Evolutionary conservation across 2,329 filamentous ascomycete genomes (phyloP).

Genomic region (Fusarium fujikuroi): DNA sequence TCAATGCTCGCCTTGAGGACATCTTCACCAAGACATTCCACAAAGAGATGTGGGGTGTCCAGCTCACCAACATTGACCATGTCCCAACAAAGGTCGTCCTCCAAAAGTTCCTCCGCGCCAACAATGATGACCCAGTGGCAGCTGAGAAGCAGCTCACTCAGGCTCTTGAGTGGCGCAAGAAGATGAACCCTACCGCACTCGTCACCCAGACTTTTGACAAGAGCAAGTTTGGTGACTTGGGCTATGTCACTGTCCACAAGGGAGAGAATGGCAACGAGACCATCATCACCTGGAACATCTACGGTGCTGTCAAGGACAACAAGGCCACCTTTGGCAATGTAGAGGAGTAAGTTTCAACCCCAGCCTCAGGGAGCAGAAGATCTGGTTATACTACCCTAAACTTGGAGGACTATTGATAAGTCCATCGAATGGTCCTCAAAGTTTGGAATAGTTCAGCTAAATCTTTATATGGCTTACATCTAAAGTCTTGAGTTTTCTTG

Average conservation of each 20-base stretch:
- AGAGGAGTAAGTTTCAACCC: conserved; percentile 71
- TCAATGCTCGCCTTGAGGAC: conserved; percentile 67
- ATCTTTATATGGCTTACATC: background rate
- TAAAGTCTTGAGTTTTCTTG: background rate
- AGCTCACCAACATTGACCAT: conserved; percentile 66
- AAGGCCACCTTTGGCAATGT: conserved; percentile 86
- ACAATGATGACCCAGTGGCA: conserved; percentile 77
- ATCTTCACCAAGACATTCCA: conserved; percentile 69
- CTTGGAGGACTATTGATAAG: background rate
- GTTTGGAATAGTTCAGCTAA: background rate
- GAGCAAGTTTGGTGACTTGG: conserved; percentile 79
- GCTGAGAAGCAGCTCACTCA: conserved; percentile 82
- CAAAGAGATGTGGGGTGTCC: conserved; percentile 88
- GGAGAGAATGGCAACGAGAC: conserved; percentile 66
- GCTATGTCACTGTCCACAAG: conserved; percentile 80
- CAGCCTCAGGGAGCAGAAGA: background rate
- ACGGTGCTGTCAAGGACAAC: conserved; percentile 85
- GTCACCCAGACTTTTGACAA: conserved; percentile 72
- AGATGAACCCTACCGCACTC: conserved; percentile 75
- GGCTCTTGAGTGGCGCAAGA: conserved; percentile 85
- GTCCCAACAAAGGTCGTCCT: conserved; percentile 85
- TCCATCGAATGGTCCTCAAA: background rate
- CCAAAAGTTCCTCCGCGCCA: conserved; percentile 94
- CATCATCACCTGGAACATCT: conserved; percentile 92
- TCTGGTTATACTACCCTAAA: background rate